phyloP scores from a whole-genome alignment of 345 rosid genomes.

The Excoecaria agallocha region DNA sequence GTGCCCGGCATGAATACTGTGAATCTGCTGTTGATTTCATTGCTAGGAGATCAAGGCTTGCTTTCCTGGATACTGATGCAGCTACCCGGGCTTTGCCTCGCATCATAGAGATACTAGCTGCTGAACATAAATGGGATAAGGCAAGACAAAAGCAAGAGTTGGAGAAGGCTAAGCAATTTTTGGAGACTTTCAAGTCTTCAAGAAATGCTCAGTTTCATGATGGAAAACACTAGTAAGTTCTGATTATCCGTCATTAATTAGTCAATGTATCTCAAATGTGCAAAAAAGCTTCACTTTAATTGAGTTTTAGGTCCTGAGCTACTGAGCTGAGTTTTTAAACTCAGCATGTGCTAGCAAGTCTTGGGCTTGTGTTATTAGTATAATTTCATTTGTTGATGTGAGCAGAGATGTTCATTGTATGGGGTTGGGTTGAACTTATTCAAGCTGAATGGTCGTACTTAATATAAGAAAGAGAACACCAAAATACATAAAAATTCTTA shows the following conservation, averaged over 20 bases:
- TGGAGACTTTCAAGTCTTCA: constrained; percentile 89
- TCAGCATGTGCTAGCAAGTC: too few relatives aligned
- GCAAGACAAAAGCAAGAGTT: constrained; percentile 68
- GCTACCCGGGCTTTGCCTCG: constrained; percentile 83
- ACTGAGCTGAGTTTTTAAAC: constrained; percentile 11
- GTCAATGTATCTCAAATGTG: background rate
- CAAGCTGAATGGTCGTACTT: too few relatives aligned
- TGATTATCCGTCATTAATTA: background rate
- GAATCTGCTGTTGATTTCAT: constrained; percentile 90
- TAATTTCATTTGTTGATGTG: too few relatives aligned
- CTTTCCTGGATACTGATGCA: constrained; percentile 94
- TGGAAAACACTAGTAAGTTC: constrained; percentile 62
- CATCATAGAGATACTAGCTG: constrained; percentile 64
- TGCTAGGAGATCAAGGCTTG: constrained; percentile 93
- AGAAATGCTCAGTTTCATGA: constrained; percentile 91
- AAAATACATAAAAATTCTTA: too few relatives aligned
- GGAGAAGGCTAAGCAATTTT: constrained; percentile 55
- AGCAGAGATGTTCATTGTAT: too few relatives aligned
- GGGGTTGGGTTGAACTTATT: too few relatives aligned
- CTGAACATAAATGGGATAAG: constrained; percentile 77
- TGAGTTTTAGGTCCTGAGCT: constrained; percentile 17
- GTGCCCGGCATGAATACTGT: constrained; percentile 87
- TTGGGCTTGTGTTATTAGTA: too few relatives aligned
- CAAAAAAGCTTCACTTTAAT: background rate
- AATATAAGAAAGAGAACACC: too few relatives aligned